These are phyloP conservation scores for Colletotrichum cereale DNA, from an alignment of 2,329 filamentous ascomycete species.

Conservation along the genomic window DNA sequence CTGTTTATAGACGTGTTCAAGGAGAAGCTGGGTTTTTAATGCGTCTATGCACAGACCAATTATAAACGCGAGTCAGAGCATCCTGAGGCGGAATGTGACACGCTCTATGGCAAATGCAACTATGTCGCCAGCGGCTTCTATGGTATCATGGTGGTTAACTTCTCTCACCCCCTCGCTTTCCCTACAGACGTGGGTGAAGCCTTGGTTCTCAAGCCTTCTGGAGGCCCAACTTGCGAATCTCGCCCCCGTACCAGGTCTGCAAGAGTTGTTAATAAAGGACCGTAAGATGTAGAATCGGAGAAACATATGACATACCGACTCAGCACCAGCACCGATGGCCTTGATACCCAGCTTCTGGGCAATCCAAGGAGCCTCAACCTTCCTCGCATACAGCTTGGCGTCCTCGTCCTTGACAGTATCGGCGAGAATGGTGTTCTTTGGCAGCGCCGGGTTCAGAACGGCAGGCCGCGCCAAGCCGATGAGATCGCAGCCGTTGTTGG, in stretches of 20 bases:
- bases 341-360: constrained; percentile 43
- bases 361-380: constrained; percentile 43
- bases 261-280: neutral
- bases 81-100: too few species aligned
- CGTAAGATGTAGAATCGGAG: too few species aligned
- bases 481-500: constrained; percentile 54
- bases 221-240: constrained; percentile 32
- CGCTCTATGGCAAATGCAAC: neutral
- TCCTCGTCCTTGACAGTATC: constrained; percentile 50
- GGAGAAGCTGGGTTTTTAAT: too few species aligned
- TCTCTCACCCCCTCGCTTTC: neutral
- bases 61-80: too few species aligned
- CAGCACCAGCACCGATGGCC: constrained; percentile 42
- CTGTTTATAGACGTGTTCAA: too few species aligned
- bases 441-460: constrained; percentile 52
- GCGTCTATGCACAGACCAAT: too few species aligned
- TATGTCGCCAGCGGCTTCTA: neutral
- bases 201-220: neutral
- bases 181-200: neutral
- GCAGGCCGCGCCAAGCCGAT: constrained; percentile 57
- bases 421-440: constrained; percentile 52
- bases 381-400: constrained; percentile 48
- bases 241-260: constrained; percentile 30
- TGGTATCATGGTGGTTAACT: neutral
- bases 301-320: constrained; percentile 40